Evolutionary conservation across 2,329 filamentous ascomycete genomes (phyloP).

Genomic region (Gnomoniopsis smithogilvyi): DNA sequence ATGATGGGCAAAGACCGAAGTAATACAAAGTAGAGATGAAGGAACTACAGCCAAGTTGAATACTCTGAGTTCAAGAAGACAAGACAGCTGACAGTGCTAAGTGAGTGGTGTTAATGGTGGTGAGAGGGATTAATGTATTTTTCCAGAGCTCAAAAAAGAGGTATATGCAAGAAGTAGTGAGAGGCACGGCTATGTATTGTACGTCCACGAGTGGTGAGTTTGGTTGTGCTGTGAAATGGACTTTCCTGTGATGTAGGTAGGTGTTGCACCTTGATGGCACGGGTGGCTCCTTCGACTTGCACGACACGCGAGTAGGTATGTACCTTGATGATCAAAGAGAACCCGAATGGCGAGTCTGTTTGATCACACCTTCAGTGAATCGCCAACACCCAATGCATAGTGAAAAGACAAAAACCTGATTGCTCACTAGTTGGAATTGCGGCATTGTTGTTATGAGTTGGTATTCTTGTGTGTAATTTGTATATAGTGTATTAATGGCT

Average conservation of each 20-base stretch:
- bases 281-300: not conserved
- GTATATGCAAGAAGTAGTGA: not conserved
- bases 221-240: not conserved
- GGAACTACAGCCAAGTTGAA: not conserved
- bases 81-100: not conserved
- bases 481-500: too few species aligned
- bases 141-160: too few species aligned
- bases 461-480: too few species aligned
- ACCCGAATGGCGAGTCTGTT: too few species aligned
- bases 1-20: slow-evolving; percentile 3
- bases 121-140: not conserved
- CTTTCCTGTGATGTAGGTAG: not conserved
- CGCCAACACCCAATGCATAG: not conserved
- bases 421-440: too few species aligned
- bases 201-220: not conserved
- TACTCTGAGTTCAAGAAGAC: not conserved
- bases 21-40: slow-evolving; percentile 11
- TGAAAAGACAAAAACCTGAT: not conserved
- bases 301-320: too few species aligned
- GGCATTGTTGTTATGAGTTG: too few species aligned
- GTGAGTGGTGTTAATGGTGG: not conserved
- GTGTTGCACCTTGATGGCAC: not conserved
- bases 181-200: not conserved
- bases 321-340: too few species aligned
- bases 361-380: not conserved